Evolutionary conservation across 495 filamentous ascomycete genomes (phyloP).

Genomic region (Daldinia childiae): DNA sequence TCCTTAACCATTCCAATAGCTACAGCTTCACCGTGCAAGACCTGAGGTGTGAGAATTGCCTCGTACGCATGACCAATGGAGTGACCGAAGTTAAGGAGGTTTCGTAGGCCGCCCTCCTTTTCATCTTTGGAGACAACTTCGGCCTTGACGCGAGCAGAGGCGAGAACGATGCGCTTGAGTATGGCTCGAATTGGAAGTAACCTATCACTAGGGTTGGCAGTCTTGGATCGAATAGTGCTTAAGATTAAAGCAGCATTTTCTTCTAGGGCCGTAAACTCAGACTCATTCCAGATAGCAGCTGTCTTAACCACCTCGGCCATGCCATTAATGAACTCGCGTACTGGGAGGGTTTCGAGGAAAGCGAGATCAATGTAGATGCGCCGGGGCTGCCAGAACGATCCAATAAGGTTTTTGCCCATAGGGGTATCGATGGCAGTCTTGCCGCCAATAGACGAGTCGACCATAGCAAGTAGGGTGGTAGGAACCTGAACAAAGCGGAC

Average conservation of each 20-base stretch:
- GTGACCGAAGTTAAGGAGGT: conserved; percentile 96
- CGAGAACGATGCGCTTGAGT: conserved; percentile 86
- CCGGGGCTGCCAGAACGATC: conserved; percentile 94
- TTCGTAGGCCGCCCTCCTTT: conserved; percentile 91
- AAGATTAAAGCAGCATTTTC: conserved; percentile 79
- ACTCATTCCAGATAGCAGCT: conserved; percentile 92
- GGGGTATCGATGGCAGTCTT: conserved; percentile 98
- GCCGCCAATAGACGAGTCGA: conserved; percentile 96
- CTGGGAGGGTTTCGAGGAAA: conserved; percentile 91
- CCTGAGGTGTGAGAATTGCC: conserved; percentile 92
- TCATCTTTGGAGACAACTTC: conserved; percentile 93
- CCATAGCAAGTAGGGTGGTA: conserved; percentile 94
- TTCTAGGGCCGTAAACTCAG: conserved; percentile 87
- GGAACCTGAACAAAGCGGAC: conserved; percentile 96
- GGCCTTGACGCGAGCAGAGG: conserved; percentile 89
- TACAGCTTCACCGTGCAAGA: conserved; percentile 94
- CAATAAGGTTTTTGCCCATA: conserved; percentile 96
- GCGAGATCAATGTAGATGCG: conserved; percentile 93
- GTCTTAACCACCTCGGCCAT: conserved; percentile 99
- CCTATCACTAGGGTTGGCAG: conserved; percentile 59
- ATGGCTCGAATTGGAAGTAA: conserved; percentile 76
- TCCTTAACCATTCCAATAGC: conserved; percentile 99
- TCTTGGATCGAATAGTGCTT: conserved; percentile 69
- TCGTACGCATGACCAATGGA: conserved; percentile 98
- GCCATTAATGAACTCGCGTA: conserved; percentile 95